Evolutionary conservation across 2,329 filamentous ascomycete genomes (phyloP).

Genomic region (Clarireedia monteithiana): DNA sequence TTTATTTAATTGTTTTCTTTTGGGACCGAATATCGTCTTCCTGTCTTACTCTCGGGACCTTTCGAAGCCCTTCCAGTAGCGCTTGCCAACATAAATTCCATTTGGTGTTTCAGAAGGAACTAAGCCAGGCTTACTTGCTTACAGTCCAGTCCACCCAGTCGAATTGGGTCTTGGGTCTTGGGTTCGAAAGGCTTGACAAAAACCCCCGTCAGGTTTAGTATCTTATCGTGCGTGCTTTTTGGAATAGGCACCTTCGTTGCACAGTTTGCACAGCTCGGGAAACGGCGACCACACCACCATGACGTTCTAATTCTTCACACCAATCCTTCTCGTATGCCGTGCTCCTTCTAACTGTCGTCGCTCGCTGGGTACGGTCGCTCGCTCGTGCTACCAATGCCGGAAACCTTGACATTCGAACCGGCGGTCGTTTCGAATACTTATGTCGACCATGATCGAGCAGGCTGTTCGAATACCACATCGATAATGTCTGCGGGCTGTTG

Average conservation of each 20-base stretch:
- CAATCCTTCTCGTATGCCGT: slow-evolving; percentile 16
- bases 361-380: slow-evolving; percentile 18
- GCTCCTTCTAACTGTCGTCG: slow-evolving; percentile 14
- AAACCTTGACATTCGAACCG: slow-evolving; percentile 17
- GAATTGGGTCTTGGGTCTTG: neutral
- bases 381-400: slow-evolving; percentile 20
- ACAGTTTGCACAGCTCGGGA: neutral
- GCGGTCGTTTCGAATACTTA: slow-evolving; percentile 18
- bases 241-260: neutral
- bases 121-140: neutral
- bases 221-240: neutral
- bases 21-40: too few species aligned
- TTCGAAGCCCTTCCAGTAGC: neutral
- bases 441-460: slow-evolving; percentile 18
- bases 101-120: slow-evolving; percentile 8
- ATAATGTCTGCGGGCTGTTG: slow-evolving; percentile 20
- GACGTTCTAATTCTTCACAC: slow-evolving; percentile 17
- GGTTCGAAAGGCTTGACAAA: neutral
- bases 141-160: neutral
- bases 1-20: neutral
- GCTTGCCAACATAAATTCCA: neutral
- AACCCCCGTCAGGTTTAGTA: neutral
- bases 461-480: slow-evolving; percentile 11
- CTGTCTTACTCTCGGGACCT: neutral
- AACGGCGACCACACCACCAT: slow-evolving; percentile 20